Conservation (phyloP, 1,284 basidiomycete genomes). For the Apiotrichum gracile region DNA sequence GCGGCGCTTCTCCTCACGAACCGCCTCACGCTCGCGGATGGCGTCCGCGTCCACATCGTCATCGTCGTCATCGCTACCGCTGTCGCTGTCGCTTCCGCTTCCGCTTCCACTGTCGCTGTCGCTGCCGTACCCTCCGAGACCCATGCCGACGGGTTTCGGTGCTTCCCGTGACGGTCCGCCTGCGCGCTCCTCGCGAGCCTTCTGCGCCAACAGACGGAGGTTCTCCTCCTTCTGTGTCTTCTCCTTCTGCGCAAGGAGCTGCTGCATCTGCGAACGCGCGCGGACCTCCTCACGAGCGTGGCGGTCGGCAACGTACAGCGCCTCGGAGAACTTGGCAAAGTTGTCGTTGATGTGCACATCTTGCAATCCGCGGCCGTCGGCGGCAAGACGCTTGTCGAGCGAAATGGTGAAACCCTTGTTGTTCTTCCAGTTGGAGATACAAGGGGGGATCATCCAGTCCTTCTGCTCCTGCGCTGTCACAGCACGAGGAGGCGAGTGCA, state of each 20-base stretch:
- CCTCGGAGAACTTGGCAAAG: slow-evolving; percentile 98
- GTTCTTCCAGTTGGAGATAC: slow-evolving; percentile 99
- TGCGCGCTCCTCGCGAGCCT: slow-evolving; percentile 86
- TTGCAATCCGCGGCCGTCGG: slow-evolving; percentile 93
- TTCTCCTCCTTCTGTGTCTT: slow-evolving; percentile 96
- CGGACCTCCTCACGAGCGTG: slow-evolving; percentile 97
- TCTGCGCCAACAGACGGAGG: slow-evolving; percentile 84
- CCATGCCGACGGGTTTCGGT: slow-evolving; percentile 54
- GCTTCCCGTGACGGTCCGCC: slow-evolving; percentile 51
- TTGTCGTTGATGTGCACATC: slow-evolving; percentile 99
- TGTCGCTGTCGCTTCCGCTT: background rate
- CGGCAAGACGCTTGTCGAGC: slow-evolving; percentile 94
- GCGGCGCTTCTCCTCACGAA: slow-evolving; percentile 83
- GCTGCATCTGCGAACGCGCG: slow-evolving; percentile 93
- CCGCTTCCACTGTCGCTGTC: slow-evolving; percentile 46
- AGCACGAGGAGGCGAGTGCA: slow-evolving; percentile 91
- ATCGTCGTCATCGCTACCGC: slow-evolving; percentile 35
- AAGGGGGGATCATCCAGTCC: slow-evolving; percentile 99
- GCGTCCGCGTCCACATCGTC: slow-evolving; percentile 74
- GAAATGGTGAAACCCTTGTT: slow-evolving; percentile 99
- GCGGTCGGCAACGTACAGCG: slow-evolving; percentile 91
- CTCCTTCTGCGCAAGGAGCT: slow-evolving; percentile 95
- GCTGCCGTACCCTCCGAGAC: slow-evolving; percentile 78
- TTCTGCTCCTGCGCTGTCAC: slow-evolving; percentile 96
- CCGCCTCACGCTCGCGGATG: slow-evolving; percentile 76